These are phyloP conservation scores for Rhizopus delemar DNA, from an alignment of 371 early-diverging fungal species.

Conservation along the genomic window DNA sequence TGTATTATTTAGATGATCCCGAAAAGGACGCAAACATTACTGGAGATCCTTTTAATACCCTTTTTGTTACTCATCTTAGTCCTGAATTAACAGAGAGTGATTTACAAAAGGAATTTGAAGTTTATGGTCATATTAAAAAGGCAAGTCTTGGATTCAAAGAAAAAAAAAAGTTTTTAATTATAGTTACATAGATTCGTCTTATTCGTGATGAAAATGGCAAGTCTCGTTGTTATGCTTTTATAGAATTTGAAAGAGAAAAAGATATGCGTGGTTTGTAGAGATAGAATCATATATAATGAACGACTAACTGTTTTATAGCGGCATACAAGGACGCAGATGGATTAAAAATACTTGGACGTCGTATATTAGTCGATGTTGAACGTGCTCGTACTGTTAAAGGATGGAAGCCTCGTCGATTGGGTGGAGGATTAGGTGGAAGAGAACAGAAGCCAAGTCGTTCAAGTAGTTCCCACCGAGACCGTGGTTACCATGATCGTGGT, in stretches of 20 bases:
- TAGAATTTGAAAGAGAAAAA: slow-evolving; percentile 92
- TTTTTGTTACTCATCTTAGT: slow-evolving; percentile 86
- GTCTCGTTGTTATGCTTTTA: slow-evolving; percentile 92
- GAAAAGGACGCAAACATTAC: slow-evolving; percentile 66
- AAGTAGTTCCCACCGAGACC: slow-evolving; percentile 39
- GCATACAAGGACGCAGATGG: slow-evolving; percentile 93
- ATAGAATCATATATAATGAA: neutral
- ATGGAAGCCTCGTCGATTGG: slow-evolving; percentile 90
- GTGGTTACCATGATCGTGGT: slow-evolving; percentile 31
- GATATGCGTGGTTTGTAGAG: slow-evolving; percentile 75
- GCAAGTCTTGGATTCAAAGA: slow-evolving; percentile 37
- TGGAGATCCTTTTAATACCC: slow-evolving; percentile 91
- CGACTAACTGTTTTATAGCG: slow-evolving; percentile 35
- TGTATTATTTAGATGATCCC: slow-evolving; percentile 63
- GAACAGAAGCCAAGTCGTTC: slow-evolving; percentile 64
- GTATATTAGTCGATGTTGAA: slow-evolving; percentile 93
- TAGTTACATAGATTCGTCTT: slow-evolving; percentile 64
- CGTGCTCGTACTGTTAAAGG: slow-evolving; percentile 95
- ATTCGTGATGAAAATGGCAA: slow-evolving; percentile 67
- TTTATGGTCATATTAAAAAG: slow-evolving; percentile 80
- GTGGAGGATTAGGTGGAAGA: slow-evolving; percentile 91
- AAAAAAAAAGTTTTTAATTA: no score
- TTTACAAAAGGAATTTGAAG: slow-evolving; percentile 78
- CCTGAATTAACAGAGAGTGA: slow-evolving; percentile 83
- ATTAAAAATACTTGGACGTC: slow-evolving; percentile 80